Conservation (phyloP, 768 basidiomycete genomes). For the Rhodotorula diobovata region DNA sequence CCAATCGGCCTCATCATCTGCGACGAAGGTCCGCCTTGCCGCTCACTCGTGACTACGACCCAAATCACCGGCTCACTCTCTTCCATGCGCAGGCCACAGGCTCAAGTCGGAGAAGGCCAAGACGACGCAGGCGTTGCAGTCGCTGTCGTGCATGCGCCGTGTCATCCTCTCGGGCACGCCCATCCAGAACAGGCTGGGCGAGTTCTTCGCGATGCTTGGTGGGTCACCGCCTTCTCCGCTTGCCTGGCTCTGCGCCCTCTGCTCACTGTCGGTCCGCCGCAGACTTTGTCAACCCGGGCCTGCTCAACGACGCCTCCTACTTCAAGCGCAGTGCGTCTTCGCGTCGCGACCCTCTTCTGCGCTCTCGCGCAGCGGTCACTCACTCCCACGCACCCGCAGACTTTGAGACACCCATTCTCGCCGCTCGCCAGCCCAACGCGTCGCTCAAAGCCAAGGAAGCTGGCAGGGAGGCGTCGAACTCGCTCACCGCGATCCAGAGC, state of each 20-base stretch:
- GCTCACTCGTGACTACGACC: neutral
- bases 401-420: conserved; percentile 82
- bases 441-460: conserved; percentile 66
- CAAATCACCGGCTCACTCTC: too few relatives aligned
- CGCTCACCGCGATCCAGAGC: conserved; percentile 53
- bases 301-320: conserved; percentile 56
- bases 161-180: conserved; percentile 94
- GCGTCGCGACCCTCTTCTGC: too few relatives aligned
- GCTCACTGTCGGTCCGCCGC: conserved; percentile 39
- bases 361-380: too few relatives aligned
- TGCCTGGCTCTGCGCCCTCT: neutral
- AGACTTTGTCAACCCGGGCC: conserved; percentile 88
- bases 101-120: conserved; percentile 88
- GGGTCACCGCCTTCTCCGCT: neutral
- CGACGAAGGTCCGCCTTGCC: conserved; percentile 67
- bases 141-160: conserved; percentile 66
- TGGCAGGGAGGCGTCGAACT: conserved; percentile 70
- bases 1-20: conserved; percentile 90
- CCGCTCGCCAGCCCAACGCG: conserved; percentile 73
- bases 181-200: conserved; percentile 85
- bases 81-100: conserved; percentile 60
- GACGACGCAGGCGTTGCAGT: conserved; percentile 78
- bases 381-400: conserved; percentile 50
- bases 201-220: conserved; percentile 92
- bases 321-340: conserved; percentile 46